Conservation (phyloP, 1,284 basidiomycete genomes). For the Moesziomyces globuligerus region DNA sequence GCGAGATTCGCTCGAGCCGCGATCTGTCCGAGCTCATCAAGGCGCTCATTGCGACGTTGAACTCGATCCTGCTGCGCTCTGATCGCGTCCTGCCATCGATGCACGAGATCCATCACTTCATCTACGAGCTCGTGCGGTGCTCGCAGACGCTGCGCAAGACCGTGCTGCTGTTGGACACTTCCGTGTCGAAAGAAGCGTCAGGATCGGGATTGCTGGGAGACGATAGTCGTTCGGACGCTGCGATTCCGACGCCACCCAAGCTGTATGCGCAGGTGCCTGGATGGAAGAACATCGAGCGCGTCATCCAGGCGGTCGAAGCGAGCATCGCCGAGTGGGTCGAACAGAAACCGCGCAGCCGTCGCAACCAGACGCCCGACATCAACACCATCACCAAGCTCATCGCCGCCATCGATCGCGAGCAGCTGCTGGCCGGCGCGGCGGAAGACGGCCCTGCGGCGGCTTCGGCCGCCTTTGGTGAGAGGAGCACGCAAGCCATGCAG, state of each 20-base stretch:
- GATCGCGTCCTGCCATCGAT: conserved; percentile 49
- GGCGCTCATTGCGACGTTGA: conserved; percentile 47
- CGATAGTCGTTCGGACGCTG: background rate
- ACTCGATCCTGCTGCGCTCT: conserved; percentile 44
- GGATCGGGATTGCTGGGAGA: background rate
- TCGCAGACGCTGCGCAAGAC: conserved; percentile 27
- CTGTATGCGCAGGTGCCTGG: conserved; percentile 30
- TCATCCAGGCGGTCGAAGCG: conserved; percentile 47
- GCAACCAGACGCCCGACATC: conserved; percentile 37
- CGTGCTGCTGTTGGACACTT: conserved; percentile 30
- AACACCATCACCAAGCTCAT: conserved; percentile 43
- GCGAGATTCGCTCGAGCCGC: conserved; percentile 35
- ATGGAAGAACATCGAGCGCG: conserved; percentile 42
- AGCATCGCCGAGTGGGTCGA: conserved; percentile 42
- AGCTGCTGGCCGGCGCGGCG: conserved; percentile 41
- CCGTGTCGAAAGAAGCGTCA: background rate
- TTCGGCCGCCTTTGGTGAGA: background rate
- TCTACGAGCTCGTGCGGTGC: conserved; percentile 58
- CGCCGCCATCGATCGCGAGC: conserved; percentile 45
- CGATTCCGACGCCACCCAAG: conserved; percentile 25
- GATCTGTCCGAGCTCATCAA: conserved; percentile 43
- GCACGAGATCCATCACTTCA: conserved; percentile 47
- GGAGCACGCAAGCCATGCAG: background rate
- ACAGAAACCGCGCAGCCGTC: conserved; percentile 25
- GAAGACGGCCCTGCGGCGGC: conserved; percentile 12